Evolutionary conservation across 2,329 filamentous ascomycete species (phyloP).

Genomic region (Nothopassalora personata): DNA sequence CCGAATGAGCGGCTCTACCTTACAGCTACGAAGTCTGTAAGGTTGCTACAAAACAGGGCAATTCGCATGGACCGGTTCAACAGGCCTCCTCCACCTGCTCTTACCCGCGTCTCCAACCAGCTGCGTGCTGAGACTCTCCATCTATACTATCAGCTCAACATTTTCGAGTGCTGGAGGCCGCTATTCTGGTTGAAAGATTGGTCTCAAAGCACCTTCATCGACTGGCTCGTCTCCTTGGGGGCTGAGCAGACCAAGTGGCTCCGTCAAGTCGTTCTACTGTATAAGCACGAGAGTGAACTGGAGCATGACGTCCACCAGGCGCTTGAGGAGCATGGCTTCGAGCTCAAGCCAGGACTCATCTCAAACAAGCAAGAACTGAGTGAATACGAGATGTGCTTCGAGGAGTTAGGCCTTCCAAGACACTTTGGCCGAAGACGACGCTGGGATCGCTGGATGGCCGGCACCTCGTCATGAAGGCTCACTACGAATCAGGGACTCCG

Average conservation of each 20-base stretch:
- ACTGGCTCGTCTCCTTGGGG: constrained; percentile 21
- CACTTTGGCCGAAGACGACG: constrained; percentile 24
- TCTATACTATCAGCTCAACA: constrained; percentile 23
- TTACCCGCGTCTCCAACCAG: constrained; percentile 20
- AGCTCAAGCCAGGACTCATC: constrained; percentile 12
- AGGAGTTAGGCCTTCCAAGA: constrained; percentile 20
- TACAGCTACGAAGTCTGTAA: not conserved
- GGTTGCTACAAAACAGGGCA: constrained; percentile 11
- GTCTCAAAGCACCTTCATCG: constrained; percentile 20
- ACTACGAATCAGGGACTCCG: not conserved
- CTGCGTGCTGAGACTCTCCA: constrained; percentile 20
- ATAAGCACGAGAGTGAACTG: constrained; percentile 20
- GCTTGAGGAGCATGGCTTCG: constrained; percentile 17
- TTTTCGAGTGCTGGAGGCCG: constrained; percentile 26
- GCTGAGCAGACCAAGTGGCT: constrained; percentile 20
- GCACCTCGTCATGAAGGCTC: constrained; percentile 5
- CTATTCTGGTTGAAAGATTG: constrained; percentile 22
- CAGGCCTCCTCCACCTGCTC: constrained; percentile 13
- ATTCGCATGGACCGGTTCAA: constrained; percentile 21
- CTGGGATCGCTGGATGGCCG: constrained; percentile 15
- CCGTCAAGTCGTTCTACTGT: constrained; percentile 20
- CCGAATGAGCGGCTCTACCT: not conserved
- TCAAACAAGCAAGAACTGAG: constrained; percentile 17
- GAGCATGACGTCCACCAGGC: constrained; percentile 19
- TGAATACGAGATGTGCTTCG: constrained; percentile 23